A percentile compares a stretch with the other conserved stretches of the same genome.
These are phyloP conservation scores for Malus orientalis DNA, from an alignment of 306 rosid genomes.

Conservation along the genomic window DNA sequence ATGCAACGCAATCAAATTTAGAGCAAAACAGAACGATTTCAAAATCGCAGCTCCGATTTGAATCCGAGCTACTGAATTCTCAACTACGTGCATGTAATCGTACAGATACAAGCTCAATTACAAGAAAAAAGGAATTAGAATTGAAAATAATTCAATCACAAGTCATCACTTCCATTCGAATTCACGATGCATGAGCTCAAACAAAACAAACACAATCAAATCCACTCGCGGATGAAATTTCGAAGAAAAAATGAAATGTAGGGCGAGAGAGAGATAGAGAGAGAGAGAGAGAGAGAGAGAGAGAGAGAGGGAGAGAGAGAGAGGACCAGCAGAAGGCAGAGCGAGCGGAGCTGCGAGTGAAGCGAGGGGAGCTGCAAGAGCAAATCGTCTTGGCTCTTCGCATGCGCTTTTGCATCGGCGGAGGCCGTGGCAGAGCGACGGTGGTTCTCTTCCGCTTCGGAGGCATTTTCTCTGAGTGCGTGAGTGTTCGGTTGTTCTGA, in stretches of 20 bases:
- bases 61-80: background rate
- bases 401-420: constrained; percentile 42
- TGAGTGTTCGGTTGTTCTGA: background rate
- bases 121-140: background rate
- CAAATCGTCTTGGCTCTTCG: constrained; percentile 53
- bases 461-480: constrained; percentile 18
- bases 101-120: background rate
- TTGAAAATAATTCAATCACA: background rate
- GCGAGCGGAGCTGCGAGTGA: constrained; percentile 50
- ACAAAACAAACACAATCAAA: background rate
- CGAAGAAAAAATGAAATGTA: background rate
- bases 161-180: background rate
- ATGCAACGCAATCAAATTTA: background rate
- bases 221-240: background rate
- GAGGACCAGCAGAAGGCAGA: constrained; percentile 52
- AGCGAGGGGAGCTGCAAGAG: constrained; percentile 73
- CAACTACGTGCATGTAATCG: background rate
- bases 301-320: constrained; percentile 7
- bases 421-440: constrained; percentile 18
- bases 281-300: too few relatives aligned
- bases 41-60: background rate
- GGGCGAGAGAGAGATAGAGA: background rate
- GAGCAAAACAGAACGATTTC: background rate
- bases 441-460: constrained; percentile 33
- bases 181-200: background rate